These are phyloP conservation scores for Lophiotrema nucula DNA, from an alignment of 495 filamentous ascomycete species.

Conservation along the genomic window DNA sequence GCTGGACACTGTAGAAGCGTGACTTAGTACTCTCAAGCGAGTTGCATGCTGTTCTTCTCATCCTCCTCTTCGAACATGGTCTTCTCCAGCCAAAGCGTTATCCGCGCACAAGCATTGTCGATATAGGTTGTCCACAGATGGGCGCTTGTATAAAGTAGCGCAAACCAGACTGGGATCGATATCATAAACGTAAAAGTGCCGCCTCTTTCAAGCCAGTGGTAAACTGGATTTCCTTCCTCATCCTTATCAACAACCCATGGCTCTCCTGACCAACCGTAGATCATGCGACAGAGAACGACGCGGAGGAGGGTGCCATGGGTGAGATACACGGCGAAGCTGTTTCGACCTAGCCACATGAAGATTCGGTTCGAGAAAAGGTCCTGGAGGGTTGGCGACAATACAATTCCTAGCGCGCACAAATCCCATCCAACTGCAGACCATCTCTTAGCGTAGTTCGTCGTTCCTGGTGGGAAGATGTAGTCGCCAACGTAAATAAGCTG, in stretches of 20 bases:
- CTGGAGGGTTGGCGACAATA: conserved; percentile 57
- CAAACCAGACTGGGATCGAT: conserved; percentile 58
- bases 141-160: conserved; percentile 56
- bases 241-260: conserved; percentile 50
- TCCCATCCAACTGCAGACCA: conserved; percentile 60
- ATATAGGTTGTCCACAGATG: conserved; percentile 65
- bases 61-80: conserved; percentile 55
- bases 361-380: conserved; percentile 55
- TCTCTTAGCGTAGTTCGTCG: conserved; percentile 49
- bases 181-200: conserved; percentile 40
- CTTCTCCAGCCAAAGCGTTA: conserved; percentile 59
- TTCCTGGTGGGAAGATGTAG: conserved; percentile 57
- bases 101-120: conserved; percentile 60
- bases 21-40: not conserved
- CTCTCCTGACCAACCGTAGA: conserved; percentile 57
- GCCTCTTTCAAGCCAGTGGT: conserved; percentile 17
- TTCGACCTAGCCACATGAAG: conserved; percentile 65
- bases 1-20: not conserved
- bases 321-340: conserved; percentile 68
- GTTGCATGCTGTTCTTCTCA: conserved; percentile 20
- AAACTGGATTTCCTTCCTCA: conserved; percentile 44
- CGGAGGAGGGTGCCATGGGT: conserved; percentile 65
- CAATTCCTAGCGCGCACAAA: conserved; percentile 56
- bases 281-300: conserved; percentile 62
- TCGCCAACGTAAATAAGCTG: conserved; percentile 47